These are phyloP conservation scores for Xylariaceae sp. DNA, from an alignment of 2,329 filamentous ascomycete species.

Conservation along the genomic window DNA sequence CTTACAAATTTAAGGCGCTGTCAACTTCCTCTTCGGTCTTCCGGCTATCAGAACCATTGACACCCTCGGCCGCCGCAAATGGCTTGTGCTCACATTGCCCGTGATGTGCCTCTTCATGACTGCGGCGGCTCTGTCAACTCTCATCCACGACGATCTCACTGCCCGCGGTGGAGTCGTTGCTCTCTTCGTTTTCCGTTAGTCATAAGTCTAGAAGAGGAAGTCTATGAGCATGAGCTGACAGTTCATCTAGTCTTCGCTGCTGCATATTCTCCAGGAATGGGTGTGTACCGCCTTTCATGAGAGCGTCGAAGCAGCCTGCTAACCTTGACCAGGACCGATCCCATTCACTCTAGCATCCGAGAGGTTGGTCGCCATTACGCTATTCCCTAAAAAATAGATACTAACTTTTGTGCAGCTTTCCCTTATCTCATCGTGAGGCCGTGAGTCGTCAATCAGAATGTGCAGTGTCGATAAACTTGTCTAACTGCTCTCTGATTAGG, in stretches of 20 bases:
- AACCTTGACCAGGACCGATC: slow-evolving; percentile 49
- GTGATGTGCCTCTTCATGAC: slow-evolving; percentile 52
- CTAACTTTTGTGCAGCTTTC: slow-evolving; percentile 47
- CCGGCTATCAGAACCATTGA: slow-evolving; percentile 51
- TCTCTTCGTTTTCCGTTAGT: slow-evolving; percentile 47
- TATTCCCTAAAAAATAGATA: background rate
- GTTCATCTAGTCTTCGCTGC: slow-evolving; percentile 46
- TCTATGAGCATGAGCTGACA: background rate
- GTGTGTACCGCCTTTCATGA: slow-evolving; percentile 23
- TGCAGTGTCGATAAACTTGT: too few species aligned
- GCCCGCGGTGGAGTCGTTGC: slow-evolving; percentile 43
- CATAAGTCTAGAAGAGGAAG: background rate
- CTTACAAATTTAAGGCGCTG: slow-evolving; percentile 39
- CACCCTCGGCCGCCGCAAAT: slow-evolving; percentile 50
- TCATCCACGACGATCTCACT: slow-evolving; percentile 27
- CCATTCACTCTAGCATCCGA: slow-evolving; percentile 59
- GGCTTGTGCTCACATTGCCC: slow-evolving; percentile 52
- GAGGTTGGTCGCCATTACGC: slow-evolving; percentile 29
- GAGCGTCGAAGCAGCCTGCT: background rate
- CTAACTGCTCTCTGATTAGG: slow-evolving; percentile 36
- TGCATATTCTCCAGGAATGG: slow-evolving; percentile 49
- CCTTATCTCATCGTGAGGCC: slow-evolving; percentile 56
- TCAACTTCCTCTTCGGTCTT: slow-evolving; percentile 52
- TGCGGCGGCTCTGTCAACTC: slow-evolving; percentile 46
- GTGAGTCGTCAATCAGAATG: too few species aligned